These are phyloP conservation scores for Aspergillus sp. DNA, from an alignment of 2,329 filamentous ascomycete genomes.

Conservation along the genomic window DNA sequence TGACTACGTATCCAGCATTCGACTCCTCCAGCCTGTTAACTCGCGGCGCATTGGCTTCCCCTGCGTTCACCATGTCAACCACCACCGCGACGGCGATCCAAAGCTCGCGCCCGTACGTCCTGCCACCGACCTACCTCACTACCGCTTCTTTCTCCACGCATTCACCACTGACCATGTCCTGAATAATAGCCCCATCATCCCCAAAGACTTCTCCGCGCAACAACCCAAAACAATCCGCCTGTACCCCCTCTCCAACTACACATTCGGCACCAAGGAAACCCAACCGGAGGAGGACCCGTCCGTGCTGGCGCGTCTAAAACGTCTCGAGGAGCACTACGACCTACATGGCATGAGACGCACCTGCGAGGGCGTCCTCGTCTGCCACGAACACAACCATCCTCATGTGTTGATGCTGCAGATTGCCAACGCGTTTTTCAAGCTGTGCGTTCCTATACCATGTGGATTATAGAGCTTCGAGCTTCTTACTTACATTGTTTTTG, in stretches of 20 bases:
- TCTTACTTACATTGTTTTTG: neutral
- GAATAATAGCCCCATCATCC: conserved; percentile 71
- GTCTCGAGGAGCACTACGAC: conserved; percentile 92
- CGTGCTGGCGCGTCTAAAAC: conserved; percentile 85
- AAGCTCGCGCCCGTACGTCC: conserved; percentile 67
- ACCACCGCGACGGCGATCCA: conserved; percentile 75
- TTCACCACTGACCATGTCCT: conserved; percentile 2
- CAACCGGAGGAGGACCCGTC: conserved; percentile 98
- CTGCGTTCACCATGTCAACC: conserved; percentile 67
- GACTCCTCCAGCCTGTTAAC: neutral
- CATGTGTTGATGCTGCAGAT: conserved; percentile 99
- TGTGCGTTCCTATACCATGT: conserved; percentile 51
- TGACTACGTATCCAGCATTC: neutral
- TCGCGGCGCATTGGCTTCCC: neutral
- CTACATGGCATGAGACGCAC: conserved; percentile 95
- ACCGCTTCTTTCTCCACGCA: neutral
- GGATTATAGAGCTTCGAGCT: neutral
- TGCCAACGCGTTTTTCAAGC: conserved; percentile 98
- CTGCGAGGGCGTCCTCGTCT: conserved; percentile 94
- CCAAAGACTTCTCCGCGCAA: conserved; percentile 81
- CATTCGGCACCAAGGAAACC: conserved; percentile 96
- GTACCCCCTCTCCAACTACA: conserved; percentile 97
- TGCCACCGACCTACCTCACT: conserved; percentile 1
- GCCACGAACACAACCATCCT: conserved; percentile 98
- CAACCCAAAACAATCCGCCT: conserved; percentile 88